These are phyloP conservation scores for Ceratobasidium sp. DNA, from an alignment of 1,284 basidiomycete species.

Conservation along the genomic window DNA sequence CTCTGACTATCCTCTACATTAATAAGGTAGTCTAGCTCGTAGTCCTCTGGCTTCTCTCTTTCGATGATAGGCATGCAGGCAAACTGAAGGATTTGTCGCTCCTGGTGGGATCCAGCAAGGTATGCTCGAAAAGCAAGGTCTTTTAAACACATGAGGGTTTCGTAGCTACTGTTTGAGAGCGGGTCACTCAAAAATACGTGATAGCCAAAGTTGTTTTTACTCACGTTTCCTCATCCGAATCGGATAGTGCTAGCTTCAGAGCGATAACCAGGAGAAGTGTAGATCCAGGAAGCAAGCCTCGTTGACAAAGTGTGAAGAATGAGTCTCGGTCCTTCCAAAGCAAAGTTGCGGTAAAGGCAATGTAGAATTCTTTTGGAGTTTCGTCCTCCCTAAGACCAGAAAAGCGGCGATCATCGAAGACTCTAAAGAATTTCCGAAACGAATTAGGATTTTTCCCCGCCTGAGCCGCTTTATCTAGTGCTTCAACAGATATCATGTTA, in stretches of 20 bases:
- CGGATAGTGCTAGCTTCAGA: not conserved
- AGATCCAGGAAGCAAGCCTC: not conserved
- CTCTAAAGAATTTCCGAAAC: not conserved
- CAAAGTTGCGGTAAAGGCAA: not conserved
- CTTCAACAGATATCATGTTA: not conserved
- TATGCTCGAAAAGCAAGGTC: not conserved
- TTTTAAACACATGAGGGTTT: not conserved
- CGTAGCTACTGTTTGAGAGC: not conserved
- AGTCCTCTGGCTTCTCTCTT: not conserved
- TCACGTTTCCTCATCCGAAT: not conserved
- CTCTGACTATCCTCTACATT: not conserved
- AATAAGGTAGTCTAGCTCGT: not conserved
- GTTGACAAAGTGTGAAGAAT: conserved; percentile 1
- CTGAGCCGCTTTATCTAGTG: not conserved
- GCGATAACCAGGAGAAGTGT: not conserved
- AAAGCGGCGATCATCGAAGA: not conserved
- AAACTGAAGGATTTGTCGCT: not conserved
- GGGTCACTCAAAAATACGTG: not conserved
- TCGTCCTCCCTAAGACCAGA: not conserved
- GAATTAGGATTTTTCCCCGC: not conserved
- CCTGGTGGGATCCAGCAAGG: not conserved
- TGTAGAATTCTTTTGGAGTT: too few relatives aligned
- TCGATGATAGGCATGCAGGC: not conserved
- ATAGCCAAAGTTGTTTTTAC: not conserved
- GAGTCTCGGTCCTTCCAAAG: not conserved